Evolutionary conservation across 1,139 yeast species (phyloP).

Genomic region (Pichia sp.): DNA sequence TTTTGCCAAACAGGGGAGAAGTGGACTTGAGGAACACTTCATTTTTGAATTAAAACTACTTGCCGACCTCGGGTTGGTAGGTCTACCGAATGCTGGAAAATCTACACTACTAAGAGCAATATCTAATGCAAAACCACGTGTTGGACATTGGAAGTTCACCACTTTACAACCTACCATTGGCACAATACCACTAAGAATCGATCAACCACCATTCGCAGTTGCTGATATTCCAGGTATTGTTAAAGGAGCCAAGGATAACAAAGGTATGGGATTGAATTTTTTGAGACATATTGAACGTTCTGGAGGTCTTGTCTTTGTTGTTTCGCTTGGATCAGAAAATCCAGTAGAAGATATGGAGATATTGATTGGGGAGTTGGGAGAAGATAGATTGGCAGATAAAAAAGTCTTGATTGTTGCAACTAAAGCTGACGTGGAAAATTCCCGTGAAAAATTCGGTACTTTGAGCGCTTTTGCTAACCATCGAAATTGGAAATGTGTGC

Average conservation of each 20-base stretch:
- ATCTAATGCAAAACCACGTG: slow-evolving; percentile 82
- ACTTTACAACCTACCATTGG: slow-evolving; percentile 91
- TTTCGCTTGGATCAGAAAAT: slow-evolving; percentile 61
- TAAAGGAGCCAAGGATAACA: slow-evolving; percentile 76
- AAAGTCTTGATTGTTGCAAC: slow-evolving; percentile 77
- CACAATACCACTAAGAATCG: slow-evolving; percentile 66
- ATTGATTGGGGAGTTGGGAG: slow-evolving; percentile 68
- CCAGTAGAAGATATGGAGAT: slow-evolving; percentile 63
- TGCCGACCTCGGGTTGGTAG: slow-evolving; percentile 92
- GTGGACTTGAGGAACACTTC: slow-evolving; percentile 61
- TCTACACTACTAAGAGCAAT: slow-evolving; percentile 86
- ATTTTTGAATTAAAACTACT: slow-evolving; percentile 78
- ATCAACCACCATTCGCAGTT: slow-evolving; percentile 76
- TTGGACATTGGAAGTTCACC: slow-evolving; percentile 97
- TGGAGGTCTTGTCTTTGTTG: slow-evolving; percentile 81
- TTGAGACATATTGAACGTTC: slow-evolving; percentile 89
- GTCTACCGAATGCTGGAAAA: slow-evolving; percentile 95
- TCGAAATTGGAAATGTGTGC: slow-evolving; percentile 63
- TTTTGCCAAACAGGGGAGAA: slow-evolving; percentile 76
- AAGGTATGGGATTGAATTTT: slow-evolving; percentile 92
- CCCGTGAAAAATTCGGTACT: slow-evolving; percentile 41
- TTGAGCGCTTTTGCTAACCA: slow-evolving; percentile 43
- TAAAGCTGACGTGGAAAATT: slow-evolving; percentile 72
- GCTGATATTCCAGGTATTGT: slow-evolving; percentile 98
- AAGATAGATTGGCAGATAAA: slow-evolving; percentile 52